phyloP scores from a whole-genome alignment of 2,329 filamentous ascomycete genomes.

The Xylariomycetidae sp. region DNA sequence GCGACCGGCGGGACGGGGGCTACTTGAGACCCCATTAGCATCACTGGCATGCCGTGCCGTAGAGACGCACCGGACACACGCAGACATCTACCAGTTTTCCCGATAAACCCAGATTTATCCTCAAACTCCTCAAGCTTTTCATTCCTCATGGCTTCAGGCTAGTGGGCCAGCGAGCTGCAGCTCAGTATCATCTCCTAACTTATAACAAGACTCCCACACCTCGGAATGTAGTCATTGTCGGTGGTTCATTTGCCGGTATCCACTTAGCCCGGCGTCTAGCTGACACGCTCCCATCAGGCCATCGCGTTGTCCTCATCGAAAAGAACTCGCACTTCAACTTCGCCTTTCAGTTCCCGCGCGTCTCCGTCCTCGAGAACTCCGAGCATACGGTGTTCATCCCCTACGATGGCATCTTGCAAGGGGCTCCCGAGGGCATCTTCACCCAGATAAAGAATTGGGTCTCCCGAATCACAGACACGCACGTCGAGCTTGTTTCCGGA shows the following conservation, averaged over 20 bases:
- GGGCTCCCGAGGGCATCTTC: slow-evolving; percentile 27
- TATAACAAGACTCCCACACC: not conserved
- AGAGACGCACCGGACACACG: too few species aligned
- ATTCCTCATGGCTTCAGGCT: not conserved
- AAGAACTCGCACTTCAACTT: slow-evolving; percentile 49
- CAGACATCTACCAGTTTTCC: not conserved
- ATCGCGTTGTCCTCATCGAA: slow-evolving; percentile 42
- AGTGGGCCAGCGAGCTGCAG: not conserved
- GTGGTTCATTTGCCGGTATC: slow-evolving; percentile 1
- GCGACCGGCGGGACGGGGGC: too few species aligned
- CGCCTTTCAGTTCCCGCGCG: slow-evolving; percentile 44
- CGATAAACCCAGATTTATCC: not conserved
- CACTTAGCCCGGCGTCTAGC: slow-evolving; percentile 1
- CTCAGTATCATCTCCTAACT: not conserved
- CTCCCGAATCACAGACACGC: slow-evolving; percentile 19
- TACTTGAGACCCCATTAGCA: too few species aligned
- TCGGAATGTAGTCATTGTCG: slow-evolving; percentile 1
- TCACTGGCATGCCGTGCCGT: too few species aligned
- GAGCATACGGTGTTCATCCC: slow-evolving; percentile 47
- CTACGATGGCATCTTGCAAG: slow-evolving; percentile 28
- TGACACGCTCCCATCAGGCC: slow-evolving; percentile 34
- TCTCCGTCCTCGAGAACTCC: slow-evolving; percentile 35
- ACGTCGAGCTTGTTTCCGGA: slow-evolving; percentile 29
- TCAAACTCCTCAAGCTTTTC: slow-evolving; percentile 1
- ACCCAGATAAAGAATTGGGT: slow-evolving; percentile 27